Base-by-base conservation (phyloP, 2,329 filamentous ascomycete species). In the Xylaria sp. region DNA sequence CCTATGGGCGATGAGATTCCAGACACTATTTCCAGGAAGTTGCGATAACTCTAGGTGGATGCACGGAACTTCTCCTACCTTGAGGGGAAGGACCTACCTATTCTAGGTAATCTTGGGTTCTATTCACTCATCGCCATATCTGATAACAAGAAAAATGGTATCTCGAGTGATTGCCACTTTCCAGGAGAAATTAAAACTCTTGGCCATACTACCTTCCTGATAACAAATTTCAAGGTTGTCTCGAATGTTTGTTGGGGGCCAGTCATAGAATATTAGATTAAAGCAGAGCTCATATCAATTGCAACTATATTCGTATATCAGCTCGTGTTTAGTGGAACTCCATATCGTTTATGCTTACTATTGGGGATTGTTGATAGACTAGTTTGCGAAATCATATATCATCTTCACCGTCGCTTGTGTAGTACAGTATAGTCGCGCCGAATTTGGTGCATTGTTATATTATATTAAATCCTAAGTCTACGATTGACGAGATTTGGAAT, bases 301-400 rank as follows among this genome's bases (percentile, higher is more conserved):
- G 29, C 27, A 35, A n/a, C 18, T 44, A 18, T 8, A 18, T 40
- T 25, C 40, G 29, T 57, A 40, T 25, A 3, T 40, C 42, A 51
- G 58, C 25, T n/a, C 23, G 18, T 29, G 8, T 42, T 25, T 16
- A 13, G 42, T 60, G 12, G 16, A 65, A 44, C 18, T 59, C 8
- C 21, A 44, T 2, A 54, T 21, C 16, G 29, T 18, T 23, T 42
- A 40, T 50, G 60, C 65, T 60, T 63, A 67, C 44, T 67, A 59
- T 54, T 37, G 10, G 23, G 29, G 37, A 21, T 66, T 59, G 35
- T 10, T 13, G 16, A 50, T 27, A 62, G 21, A 29, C 60, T 62
- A 29, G 48, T 13, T 51, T 60, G 48, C 29, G 32, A 50, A 40
- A 25, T 18, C 42, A 62, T 23, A 47, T n/a, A 21, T 55, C 6